Evolutionary conservation across 225 moss, liverwort and hornwort species (phyloP).

Genomic region (Marchantia polymorpha): DNA sequence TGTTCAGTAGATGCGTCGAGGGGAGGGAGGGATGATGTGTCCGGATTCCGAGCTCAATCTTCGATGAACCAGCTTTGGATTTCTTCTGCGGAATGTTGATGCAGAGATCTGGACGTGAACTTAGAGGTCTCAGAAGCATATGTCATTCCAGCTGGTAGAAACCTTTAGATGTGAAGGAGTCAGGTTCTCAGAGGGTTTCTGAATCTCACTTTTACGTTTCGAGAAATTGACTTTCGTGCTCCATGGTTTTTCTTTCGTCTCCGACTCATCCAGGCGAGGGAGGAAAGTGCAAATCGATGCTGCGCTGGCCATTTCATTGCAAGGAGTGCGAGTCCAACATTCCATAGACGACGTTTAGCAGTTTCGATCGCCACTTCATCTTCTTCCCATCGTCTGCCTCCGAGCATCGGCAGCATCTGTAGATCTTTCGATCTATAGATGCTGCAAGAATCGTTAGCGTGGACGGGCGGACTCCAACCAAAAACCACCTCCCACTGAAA

Average conservation of each 20-base stretch:
- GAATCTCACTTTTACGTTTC: not conserved
- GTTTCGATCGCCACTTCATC: not conserved
- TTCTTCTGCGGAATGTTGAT: not conserved
- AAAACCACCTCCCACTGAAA: not conserved
- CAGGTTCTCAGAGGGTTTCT: not conserved
- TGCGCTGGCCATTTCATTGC: not conserved
- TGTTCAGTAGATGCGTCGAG: not conserved
- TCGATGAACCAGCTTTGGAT: not conserved
- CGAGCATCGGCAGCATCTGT: constrained; percentile 2
- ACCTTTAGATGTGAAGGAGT: not conserved
- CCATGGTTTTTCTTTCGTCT: not conserved
- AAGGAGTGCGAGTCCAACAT: not conserved
- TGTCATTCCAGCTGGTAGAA: not conserved
- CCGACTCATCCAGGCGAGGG: not conserved
- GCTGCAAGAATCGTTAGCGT: constrained; percentile 1
- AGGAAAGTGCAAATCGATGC: not conserved
- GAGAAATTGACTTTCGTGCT: not conserved
- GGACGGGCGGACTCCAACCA: not conserved
- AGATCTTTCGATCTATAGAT: constrained; percentile 14
- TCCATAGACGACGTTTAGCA: not conserved
- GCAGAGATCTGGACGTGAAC: too few species aligned
- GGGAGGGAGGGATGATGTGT: not conserved
- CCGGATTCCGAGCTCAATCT: not conserved
- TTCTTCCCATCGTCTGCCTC: not conserved
- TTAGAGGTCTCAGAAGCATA: not conserved